Evolutionary conservation across 2,329 filamentous ascomycete genomes (phyloP).

Genomic region (Fusarium sp.): DNA sequence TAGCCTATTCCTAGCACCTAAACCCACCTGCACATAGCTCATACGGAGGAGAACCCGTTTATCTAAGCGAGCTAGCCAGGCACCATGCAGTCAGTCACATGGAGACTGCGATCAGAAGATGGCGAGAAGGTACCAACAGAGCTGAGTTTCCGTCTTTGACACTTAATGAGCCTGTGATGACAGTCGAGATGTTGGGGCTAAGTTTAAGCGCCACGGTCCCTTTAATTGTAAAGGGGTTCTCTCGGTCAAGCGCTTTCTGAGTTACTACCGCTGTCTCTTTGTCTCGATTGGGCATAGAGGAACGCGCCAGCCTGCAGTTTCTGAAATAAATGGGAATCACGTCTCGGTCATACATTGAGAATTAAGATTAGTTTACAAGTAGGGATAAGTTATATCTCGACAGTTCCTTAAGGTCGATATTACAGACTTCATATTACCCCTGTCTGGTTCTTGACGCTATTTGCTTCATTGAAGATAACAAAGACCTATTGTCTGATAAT

Average conservation of each 20-base stretch:
- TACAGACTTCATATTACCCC: not conserved
- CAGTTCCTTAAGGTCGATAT: not conserved
- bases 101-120: not conserved
- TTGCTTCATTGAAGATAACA: not conserved
- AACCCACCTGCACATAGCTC: not conserved
- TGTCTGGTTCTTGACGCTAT: not conserved
- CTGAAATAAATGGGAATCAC: not conserved
- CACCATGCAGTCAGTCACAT: not conserved
- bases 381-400: not conserved
- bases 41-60: not conserved
- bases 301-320: not conserved
- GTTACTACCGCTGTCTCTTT: not conserved
- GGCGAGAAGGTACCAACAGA: not conserved
- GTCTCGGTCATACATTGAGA: not conserved
- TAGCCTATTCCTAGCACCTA: not conserved
- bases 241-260: no score
- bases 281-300: not conserved
- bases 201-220: not conserved
- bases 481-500: not conserved
- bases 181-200: not conserved
- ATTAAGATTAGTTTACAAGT: accelerated
- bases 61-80: not conserved
- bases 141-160: not conserved
- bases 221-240: not conserved
- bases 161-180: not conserved